A percentile compares a stretch with the other conserved stretches of the same genome.
Evolutionary conservation across 2,329 filamentous ascomycete species (phyloP).

Genomic region (Colletotrichum caudatum): DNA sequence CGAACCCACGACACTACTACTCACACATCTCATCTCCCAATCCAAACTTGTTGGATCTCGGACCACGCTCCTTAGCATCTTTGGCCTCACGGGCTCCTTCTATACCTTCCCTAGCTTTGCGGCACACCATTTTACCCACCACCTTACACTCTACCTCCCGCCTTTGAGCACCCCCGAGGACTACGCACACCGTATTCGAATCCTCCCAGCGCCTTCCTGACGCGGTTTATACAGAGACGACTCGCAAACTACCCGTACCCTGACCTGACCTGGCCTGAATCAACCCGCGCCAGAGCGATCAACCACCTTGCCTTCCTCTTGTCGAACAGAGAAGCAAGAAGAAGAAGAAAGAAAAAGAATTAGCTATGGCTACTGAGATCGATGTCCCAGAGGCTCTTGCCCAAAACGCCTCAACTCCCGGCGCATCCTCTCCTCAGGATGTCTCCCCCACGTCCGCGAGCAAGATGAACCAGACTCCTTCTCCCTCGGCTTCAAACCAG

Average conservation of each 20-base stretch:
- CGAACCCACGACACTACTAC: conserved; percentile 40
- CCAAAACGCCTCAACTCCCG: conserved; percentile 43
- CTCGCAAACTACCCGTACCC: conserved; percentile 8
- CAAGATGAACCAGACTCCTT: conserved; percentile 62
- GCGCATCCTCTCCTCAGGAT: conserved; percentile 46
- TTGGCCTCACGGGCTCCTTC: conserved; percentile 41
- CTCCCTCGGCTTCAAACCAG: conserved; percentile 58
- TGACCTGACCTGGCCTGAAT: conserved; percentile 13
- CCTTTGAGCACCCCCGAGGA: conserved; percentile 6
- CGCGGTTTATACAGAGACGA: conserved; percentile 38
- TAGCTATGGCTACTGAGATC: conserved; percentile 55
- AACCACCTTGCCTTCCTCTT: conserved; percentile 10
- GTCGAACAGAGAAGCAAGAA: conserved; percentile 19
- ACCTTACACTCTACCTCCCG: background rate
- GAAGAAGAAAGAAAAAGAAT: background rate
- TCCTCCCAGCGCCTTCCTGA: conserved; percentile 36
- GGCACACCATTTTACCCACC: conserved; percentile 19
- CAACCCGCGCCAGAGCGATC: conserved; percentile 20
- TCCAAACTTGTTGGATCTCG: conserved; percentile 42
- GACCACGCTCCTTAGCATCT: conserved; percentile 46
- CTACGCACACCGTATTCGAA: conserved; percentile 13
- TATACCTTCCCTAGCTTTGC: conserved; percentile 34
- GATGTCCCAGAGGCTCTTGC: conserved; percentile 53
- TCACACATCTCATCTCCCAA: conserved; percentile 40
- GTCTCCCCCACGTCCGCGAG: conserved; percentile 56